phyloP scores from a whole-genome alignment of 768 basidiomycete species.

The Leccinum imitatum region DNA sequence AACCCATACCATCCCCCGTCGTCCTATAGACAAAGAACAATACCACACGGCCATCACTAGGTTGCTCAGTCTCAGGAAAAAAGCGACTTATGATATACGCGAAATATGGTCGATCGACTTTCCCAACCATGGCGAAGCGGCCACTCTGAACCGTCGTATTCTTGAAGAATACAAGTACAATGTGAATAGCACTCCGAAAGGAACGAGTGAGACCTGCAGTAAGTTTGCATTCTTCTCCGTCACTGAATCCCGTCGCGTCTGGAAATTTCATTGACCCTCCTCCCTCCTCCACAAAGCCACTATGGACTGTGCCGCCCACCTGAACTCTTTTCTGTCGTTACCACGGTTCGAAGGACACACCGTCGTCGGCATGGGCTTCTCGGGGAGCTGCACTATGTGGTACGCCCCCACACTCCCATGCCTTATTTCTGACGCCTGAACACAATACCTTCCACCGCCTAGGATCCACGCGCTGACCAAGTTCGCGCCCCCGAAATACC shows the following conservation, averaged over 20 bases:
- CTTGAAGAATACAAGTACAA: constrained; percentile 31
- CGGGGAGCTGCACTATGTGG: constrained; percentile 32
- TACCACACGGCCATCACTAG: constrained; percentile 24
- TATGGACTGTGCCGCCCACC: constrained; percentile 24
- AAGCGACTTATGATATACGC: constrained; percentile 20
- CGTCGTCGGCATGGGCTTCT: constrained; percentile 29
- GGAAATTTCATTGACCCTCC: not conserved
- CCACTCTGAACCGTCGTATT: constrained; percentile 29
- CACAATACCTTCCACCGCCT: not conserved
- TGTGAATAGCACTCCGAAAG: constrained; percentile 1
- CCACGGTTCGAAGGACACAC: constrained; percentile 24
- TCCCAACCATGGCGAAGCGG: constrained; percentile 38
- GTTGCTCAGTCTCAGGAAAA: constrained; percentile 15
- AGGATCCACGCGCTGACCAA: constrained; percentile 24
- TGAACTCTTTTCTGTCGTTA: constrained; percentile 25
- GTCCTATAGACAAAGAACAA: constrained; percentile 27
- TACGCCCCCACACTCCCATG: not conserved
- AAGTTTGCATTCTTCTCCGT: constrained; percentile 2
- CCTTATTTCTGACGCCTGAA: not conserved
- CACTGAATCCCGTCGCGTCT: not conserved
- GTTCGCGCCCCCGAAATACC: constrained; percentile 10
- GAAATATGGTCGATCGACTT: constrained; percentile 38
- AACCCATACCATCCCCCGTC: not conserved
- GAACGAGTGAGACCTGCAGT: constrained; percentile 22
- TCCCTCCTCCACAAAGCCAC: constrained; percentile 12